Evolutionary conservation across 345 rosid species (phyloP).

Genomic region (Gynandropsis gynandra): DNA sequence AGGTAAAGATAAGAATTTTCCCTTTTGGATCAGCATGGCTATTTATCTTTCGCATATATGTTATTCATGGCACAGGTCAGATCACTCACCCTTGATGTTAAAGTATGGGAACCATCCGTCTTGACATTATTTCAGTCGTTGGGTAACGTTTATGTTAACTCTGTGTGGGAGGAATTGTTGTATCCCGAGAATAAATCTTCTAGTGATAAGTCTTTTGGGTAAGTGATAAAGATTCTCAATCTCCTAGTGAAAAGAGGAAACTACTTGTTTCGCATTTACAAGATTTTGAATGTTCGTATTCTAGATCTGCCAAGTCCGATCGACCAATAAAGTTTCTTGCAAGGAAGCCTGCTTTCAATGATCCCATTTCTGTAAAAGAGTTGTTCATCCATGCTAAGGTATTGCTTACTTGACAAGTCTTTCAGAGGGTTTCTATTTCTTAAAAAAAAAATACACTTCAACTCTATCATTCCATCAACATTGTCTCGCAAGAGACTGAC

Average conservation of each 20-base stretch:
- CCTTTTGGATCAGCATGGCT: neutral
- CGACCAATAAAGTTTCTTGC: slow-evolving; percentile 36
- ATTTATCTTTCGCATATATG: neutral
- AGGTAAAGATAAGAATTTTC: neutral
- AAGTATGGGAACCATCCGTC: slow-evolving; percentile 80
- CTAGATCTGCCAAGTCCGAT: slow-evolving; percentile 40
- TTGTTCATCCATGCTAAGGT: slow-evolving; percentile 77
- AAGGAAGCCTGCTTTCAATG: slow-evolving; percentile 51
- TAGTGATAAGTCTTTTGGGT: slow-evolving; percentile 35
- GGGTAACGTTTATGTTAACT: slow-evolving; percentile 59
- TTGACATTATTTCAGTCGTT: slow-evolving; percentile 63
- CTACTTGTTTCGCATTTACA: slow-evolving; percentile 17
- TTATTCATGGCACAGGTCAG: slow-evolving; percentile 48
- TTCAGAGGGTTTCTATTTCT: too few species aligned
- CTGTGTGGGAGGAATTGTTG: slow-evolving; percentile 74
- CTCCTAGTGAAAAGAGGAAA: slow-evolving; percentile 13
- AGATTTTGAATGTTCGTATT: slow-evolving; percentile 18
- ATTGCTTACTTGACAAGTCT: too few species aligned
- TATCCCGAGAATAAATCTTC: slow-evolving; percentile 31
- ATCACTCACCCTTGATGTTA: slow-evolving; percentile 69
- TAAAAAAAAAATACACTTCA: too few species aligned
- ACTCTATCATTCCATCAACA: too few species aligned
- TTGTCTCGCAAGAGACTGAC: too few species aligned
- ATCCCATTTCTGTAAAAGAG: slow-evolving; percentile 63
- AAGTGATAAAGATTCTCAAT: slow-evolving; percentile 25